Conservation (phyloP, 2,329 filamentous ascomycete species). For the Trichoderma sp. region DNA sequence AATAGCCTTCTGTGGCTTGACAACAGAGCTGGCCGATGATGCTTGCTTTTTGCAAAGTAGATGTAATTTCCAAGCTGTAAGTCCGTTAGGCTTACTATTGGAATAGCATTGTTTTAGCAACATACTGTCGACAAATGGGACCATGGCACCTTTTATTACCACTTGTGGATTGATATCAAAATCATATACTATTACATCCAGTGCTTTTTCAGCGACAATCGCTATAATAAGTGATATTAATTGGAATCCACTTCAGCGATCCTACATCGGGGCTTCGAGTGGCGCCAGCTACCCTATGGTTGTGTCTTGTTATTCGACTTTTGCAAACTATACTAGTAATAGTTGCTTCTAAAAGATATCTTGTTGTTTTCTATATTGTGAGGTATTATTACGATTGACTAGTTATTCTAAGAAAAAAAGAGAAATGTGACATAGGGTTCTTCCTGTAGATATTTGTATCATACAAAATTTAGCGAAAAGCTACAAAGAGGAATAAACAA, state of each 20-base stretch:
- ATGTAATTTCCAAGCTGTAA: neutral
- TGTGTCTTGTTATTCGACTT: neutral
- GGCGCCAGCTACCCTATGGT: neutral
- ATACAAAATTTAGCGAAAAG: too few species aligned
- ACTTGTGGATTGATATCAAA: neutral
- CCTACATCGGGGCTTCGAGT: neutral
- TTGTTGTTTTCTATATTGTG: accelerated
- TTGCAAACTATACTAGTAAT: neutral
- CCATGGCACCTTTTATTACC: neutral
- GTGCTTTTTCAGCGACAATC: neutral
- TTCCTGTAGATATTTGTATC: too few species aligned
- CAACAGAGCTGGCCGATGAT: neutral
- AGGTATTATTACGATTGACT: neutral
- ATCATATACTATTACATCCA: neutral
- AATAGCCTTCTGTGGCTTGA: neutral
- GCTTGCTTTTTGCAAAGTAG: neutral
- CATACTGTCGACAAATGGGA: neutral
- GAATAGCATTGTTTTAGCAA: neutral
- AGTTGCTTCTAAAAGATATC: neutral
- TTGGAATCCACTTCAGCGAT: neutral
- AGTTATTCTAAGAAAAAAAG: too few species aligned
- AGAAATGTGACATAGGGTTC: too few species aligned
- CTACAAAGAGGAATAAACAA: neutral
- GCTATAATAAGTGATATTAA: neutral
- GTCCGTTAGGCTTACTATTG: neutral